Evolutionary conservation across 257 asterid genomes (phyloP), one percentile per base, ranked within the genome.

Genomic region (Capsicum rhomboideum): DNA sequence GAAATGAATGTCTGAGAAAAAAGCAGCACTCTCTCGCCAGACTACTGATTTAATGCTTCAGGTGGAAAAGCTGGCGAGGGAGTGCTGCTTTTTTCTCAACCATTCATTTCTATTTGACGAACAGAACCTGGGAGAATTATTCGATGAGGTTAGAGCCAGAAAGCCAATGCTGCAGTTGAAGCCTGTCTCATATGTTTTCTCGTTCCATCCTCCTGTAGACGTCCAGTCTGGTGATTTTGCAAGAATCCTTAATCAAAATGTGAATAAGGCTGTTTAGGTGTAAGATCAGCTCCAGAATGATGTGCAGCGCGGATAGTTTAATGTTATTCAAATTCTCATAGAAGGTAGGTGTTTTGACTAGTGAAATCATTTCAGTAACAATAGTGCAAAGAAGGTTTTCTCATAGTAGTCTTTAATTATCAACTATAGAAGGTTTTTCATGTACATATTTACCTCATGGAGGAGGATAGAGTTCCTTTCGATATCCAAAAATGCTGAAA

Each of bases 11-110:
- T 58, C 82, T 68, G 11, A 55, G 13, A 26, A 92, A 89, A 91
- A 96, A 94, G 83, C 93, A 94, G 84, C 93, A 90, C 0, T 93
- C 97, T 81, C 96, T 87, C 0, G 94, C 98, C 82, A 93, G 13
- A n/a, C n/a, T n/a, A n/a, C n/a, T n/a, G n/a, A n/a, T n/a, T 72
- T 87, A 82, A 56, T 85, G 74, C 82, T 61, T 85, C 93, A 97
- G 98, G 97, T 97, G 85, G 99, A 97, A 82, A 92, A 89, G 83
- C 13, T 93, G 82, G 98, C 94, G 0, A 87, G 96, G 81, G 97
- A 93, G 0, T 90, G 93, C 84, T 94, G 93, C 83, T 94, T 96
- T 91, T 89, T 92, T 82, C 98, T 96, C 8, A 83, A 28, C 83
- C 89, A 86, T 49, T 96, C 99, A 54, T 91, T 91, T 79, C 96